Percentiles rank a stretch among this genome's conserved stretches.
Conservation (phyloP, 192 early-diverging fungal genomes). For the Coemansia interrupta region DNA sequence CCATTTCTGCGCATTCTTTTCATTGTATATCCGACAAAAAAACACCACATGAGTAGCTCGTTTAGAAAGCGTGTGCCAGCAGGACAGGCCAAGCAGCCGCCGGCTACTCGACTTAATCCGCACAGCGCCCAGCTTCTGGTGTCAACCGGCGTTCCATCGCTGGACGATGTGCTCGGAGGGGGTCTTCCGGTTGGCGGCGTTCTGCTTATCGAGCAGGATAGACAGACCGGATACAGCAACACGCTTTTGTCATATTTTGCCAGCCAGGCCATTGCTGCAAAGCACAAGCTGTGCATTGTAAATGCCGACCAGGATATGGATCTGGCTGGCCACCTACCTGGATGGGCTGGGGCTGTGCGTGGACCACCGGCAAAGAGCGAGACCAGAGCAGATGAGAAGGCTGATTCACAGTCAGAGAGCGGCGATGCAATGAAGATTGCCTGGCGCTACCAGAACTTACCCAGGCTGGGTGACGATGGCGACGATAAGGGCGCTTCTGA, state of each 20-base stretch:
- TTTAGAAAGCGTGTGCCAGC: constrained; percentile 57
- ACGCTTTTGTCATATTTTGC: constrained; percentile 79
- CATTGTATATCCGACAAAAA: background rate
- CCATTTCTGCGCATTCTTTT: background rate
- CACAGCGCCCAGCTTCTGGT: constrained; percentile 74
- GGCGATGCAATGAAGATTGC: constrained; percentile 77
- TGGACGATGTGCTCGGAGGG: constrained; percentile 86
- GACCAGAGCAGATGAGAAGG: constrained; percentile 24
- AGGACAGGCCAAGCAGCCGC: constrained; percentile 60
- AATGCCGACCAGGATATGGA: constrained; percentile 63
- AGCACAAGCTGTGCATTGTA: constrained; percentile 67
- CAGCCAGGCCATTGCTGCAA: constrained; percentile 76
- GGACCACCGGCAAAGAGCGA: background rate
- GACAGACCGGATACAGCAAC: constrained; percentile 74
- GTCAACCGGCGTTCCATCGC: constrained; percentile 77
- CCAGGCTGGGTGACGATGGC: constrained; percentile 29
- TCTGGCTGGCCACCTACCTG: constrained; percentile 55
- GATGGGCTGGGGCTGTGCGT: constrained; percentile 29
- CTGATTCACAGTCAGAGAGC: background rate
- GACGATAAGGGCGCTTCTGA: constrained; percentile 1
- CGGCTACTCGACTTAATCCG: constrained; percentile 69
- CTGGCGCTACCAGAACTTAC: constrained; percentile 89
- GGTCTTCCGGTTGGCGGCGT: constrained; percentile 81
- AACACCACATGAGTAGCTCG: constrained; percentile 24
- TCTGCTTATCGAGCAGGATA: constrained; percentile 75